Base-by-base conservation (phyloP, 1,139 yeast genomes). In the Scheffersomyces quercinus region DNA sequence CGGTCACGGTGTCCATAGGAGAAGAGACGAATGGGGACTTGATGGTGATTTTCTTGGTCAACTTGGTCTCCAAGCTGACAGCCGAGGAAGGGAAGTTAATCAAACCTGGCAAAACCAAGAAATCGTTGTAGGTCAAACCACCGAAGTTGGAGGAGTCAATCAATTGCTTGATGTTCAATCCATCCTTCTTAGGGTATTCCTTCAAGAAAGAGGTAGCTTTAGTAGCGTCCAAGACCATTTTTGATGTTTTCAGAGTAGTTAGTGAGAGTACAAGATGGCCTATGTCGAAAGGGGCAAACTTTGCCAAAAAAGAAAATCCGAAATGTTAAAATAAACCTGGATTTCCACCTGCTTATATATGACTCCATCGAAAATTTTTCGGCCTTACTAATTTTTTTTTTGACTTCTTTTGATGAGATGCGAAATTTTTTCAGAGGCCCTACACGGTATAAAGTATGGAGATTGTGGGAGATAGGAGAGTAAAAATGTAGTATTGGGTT, bases 1-100 rank as follows among this genome's bases (percentile, higher is more conserved):
- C 99, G 47, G 99, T 95, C 52, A 93, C 99, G 42, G 99, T 93
- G 72, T 93, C 99, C 99, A 93, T 93, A 58, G 99, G 99, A 60
- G 97, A 89, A 31, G 98, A 91, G 51, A 93, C 93, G 58, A 93
- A 88, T 50, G 99, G 99, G 41, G 97, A 77, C 75, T 87, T 90
- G 70, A 93, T 79, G 45, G 95, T 73, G 75, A 93, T 93, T 63
- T 85, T 87, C 77, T 87, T 90, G 65, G 99, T 90, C 68, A 93
- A 78, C 68, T 80, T 86, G 53, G 96, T 80, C 59, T 90, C 96
- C 63, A 91, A 77, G 45, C 75, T 71, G 48, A 95, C 98, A 30
- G 58, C 72, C 42, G 85, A 77, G 38, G 97, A 81, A 51, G 97
- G 88, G 75, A 90, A 91, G 61, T 83, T 83, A 61, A 93, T 88